Evolutionary conservation across 2,329 filamentous ascomycete species (phyloP).

Genomic region (Fusarium mangiferae): DNA sequence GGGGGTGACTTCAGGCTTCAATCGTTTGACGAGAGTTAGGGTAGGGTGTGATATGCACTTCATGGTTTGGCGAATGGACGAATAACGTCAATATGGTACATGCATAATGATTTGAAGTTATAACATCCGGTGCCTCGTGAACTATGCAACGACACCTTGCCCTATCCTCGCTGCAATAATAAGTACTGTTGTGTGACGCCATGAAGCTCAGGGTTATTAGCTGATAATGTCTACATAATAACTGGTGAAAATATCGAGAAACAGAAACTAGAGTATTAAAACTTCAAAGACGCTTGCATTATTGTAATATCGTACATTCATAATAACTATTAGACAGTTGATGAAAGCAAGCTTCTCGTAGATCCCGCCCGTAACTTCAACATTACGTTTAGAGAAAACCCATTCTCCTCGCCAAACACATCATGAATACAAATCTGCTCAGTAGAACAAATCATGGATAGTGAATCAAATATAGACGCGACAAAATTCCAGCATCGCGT

Average conservation of each 20-base stretch:
- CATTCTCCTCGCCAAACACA: neutral
- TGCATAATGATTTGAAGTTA: neutral
- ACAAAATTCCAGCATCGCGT: conserved; percentile 6
- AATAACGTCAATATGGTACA: conserved; percentile 1
- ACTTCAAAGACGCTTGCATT: neutral
- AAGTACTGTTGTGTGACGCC: neutral
- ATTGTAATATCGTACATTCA: conserved; percentile 27
- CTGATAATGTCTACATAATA: neutral
- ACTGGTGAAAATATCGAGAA: neutral
- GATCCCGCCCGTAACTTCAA: neutral
- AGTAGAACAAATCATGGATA: neutral
- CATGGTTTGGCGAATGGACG: neutral
- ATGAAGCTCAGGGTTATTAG: neutral
- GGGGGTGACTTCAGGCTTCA: conserved; percentile 30
- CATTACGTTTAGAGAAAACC: conserved; percentile 4
- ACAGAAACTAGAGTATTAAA: neutral
- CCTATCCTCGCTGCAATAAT: neutral
- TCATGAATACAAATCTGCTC: conserved; percentile 16
- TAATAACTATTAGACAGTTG: conserved; percentile 25
- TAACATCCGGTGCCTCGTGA: no score
- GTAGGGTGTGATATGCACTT: neutral
- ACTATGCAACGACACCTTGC: neutral
- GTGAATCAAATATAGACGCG: conserved; percentile 11
- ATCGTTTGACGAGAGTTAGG: neutral
- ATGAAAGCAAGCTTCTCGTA: neutral